Base-by-base conservation (phyloP, 805 yeast genomes). In the Ogataea henricii region DNA sequence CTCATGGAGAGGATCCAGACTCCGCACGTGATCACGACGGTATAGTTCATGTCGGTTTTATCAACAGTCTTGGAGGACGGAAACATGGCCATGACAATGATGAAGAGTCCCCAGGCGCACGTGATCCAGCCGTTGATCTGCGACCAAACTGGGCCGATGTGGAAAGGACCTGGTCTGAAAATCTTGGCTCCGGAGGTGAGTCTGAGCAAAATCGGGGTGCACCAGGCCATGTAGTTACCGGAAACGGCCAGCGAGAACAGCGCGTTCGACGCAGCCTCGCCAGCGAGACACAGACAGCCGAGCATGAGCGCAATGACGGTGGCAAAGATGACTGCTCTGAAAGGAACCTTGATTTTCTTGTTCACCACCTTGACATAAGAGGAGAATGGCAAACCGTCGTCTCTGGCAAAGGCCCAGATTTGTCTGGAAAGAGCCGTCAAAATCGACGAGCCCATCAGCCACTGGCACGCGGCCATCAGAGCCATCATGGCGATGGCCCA, bases 331-430 rank as follows among this genome's bases (percentile, higher is more conserved):
- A 83, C 77, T 1, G 91, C 89, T 56, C 83, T 73, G 22, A 83
- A 64, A 13, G 94, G 92, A 23, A 82, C 86, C n/a, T 76, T 71
- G 30, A 78, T 66, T 48, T 63, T 74, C 44, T 76, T 71, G 57
- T 85, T 71, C 37, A 86, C 87, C 37, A 69, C 76, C 54, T 82
- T 80, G 52, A 85, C 73, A 58, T 70, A 70, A 35, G 71, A 65
- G 12, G 84, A 74, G 52, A 82, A 69, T 7, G 91, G 91, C 47
- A 85, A 72, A 13, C 89, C 90, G 57, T 83, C 82, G 63, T 85
- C 92, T 68, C 92, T 78, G 34, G 88, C 82, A 64, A 84, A 82
- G 1, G 89, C 89, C 82, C 86, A 85, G 42, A 82, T 73, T 63
- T 84, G 89, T 64, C 90, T 76, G 4, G 87, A 82, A 6, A 79